Evolutionary conservation across 2,329 filamentous ascomycete species (phyloP).

Genomic region (Phialophora tarda): DNA sequence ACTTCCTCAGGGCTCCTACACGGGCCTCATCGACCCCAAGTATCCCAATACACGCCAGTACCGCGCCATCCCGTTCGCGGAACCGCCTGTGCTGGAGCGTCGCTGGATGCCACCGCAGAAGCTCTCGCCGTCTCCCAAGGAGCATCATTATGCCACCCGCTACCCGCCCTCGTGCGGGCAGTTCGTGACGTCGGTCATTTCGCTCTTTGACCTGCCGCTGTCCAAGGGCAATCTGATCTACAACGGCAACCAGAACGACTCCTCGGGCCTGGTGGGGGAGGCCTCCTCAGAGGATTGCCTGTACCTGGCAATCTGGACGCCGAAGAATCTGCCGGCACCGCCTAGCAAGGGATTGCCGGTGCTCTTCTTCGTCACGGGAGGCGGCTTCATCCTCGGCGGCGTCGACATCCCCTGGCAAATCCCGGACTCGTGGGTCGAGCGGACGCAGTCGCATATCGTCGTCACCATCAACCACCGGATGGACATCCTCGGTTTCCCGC

Average conservation of each 20-base stretch:
- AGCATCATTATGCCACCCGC: conserved; percentile 41
- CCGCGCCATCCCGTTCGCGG: conserved; percentile 47
- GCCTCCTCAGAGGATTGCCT: conserved; percentile 52
- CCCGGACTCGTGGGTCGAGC: conserved; percentile 49
- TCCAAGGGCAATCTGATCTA: conserved; percentile 13
- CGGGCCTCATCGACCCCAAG: conserved; percentile 44
- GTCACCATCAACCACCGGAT: conserved; percentile 50
- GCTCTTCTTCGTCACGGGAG: background rate
- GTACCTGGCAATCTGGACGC: conserved; percentile 52
- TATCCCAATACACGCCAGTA: conserved; percentile 48
- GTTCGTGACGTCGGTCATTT: conserved; percentile 38
- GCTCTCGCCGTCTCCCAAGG: conserved; percentile 21
- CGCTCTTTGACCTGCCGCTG: conserved; percentile 2
- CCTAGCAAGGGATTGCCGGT: conserved; percentile 38
- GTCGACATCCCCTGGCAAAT: conserved; percentile 50
- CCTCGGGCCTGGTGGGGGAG: conserved; percentile 20
- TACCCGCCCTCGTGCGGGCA: conserved; percentile 44
- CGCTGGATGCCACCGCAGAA: conserved; percentile 45
- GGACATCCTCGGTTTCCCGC: conserved; percentile 46
- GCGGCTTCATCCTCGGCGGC: conserved; percentile 41
- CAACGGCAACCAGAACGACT: conserved; percentile 12
- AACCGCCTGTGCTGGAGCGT: conserved; percentile 43
- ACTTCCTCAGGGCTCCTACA: conserved; percentile 36
- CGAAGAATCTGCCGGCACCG: conserved; percentile 39
- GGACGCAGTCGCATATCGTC: conserved; percentile 48